Evolutionary conservation across 1,284 basidiomycete species (phyloP), one percentile per base, ranked within the genome.

Genomic region (Irpex rosettiformis): DNA sequence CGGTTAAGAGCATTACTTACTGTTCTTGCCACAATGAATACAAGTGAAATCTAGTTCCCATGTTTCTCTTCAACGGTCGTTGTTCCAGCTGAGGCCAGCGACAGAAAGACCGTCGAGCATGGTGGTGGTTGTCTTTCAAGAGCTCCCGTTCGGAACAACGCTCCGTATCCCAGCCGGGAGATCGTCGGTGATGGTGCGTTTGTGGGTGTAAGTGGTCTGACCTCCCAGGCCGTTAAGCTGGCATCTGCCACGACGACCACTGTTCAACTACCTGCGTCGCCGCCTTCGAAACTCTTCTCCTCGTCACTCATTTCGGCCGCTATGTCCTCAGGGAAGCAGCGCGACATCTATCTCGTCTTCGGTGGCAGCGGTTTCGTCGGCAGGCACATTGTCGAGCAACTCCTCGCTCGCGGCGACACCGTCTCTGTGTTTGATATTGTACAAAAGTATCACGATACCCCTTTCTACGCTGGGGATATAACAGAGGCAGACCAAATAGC

Each of bases 291-390:
- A 18, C 25, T 24, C 22, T 54, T 11, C 37, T 24, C 13, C 43
- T 22, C 43, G 43, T n/a, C 11, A 42, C 33, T 45, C 43, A 29
- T 54, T 4, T 10, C 27, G 27, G 25, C 37, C 30, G 54, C 42
- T 48, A 73, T 73, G 72, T 58, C 68, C 51, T 47, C 68, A 27
- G 33, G 53, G 47, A 54, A 55, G 16, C 33, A 37, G 25, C 66
- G 69, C 56, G 88, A 91, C 62, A 72, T 81, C 16, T 93, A 89
- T 72, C 77, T 96, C 61, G 92, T 96, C 67, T 88, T 96, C 72
- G 94, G 94, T 43, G 94, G 94, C 55, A 93, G 91, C 68, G 94
- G 95, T 8, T 97, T 98, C 74, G 79, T 98, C 11, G 95, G 95
- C 43, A 79, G 93, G 61, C 91, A 94, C 69, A 92, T 98, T 64